These are phyloP conservation scores for Chlamydomonas sp. DNA, from an alignment of 139 green algal genomes.

Conservation along the genomic window DNA sequence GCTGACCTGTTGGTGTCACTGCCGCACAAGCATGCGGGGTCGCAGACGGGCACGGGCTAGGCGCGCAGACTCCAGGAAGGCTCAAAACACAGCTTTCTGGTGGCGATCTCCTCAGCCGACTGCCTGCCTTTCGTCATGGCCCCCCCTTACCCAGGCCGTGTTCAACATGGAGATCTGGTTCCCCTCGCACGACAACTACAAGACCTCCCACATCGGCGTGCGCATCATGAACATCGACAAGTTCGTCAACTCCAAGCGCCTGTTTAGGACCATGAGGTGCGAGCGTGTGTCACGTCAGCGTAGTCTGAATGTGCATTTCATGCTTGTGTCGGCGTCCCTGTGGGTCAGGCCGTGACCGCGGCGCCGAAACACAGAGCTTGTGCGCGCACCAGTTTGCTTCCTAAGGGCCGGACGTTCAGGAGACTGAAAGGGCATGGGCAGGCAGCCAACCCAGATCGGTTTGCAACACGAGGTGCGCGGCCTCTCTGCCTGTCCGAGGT, in stretches of 20 bases:
- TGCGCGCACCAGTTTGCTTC: neutral
- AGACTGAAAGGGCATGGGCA: too few species aligned
- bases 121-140: neutral
- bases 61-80: too few species aligned
- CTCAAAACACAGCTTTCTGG: too few species aligned
- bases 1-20: neutral
- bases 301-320: too few species aligned
- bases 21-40: neutral
- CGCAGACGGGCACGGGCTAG: too few species aligned
- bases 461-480: too few species aligned
- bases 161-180: conserved; percentile 63
- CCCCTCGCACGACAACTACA: conserved; percentile 44
- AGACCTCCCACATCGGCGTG: conserved; percentile 29
- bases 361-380: neutral
- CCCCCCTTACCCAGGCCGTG: conserved; percentile 39
- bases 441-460: too few species aligned
- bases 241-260: conserved; percentile 69
- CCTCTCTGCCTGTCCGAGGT: neutral
- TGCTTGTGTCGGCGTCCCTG: neutral
- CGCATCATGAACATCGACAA: conserved; percentile 68
- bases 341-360: neutral
- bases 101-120: neutral
- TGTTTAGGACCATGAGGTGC: conserved; percentile 62
- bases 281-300: neutral
- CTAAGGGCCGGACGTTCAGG: too few species aligned